A percentile compares a stretch with the other conserved stretches of the same genome.
These are phyloP conservation scores for Myxozyma kluyveri DNA, from an alignment of 805 yeast species.

Conservation along the genomic window DNA sequence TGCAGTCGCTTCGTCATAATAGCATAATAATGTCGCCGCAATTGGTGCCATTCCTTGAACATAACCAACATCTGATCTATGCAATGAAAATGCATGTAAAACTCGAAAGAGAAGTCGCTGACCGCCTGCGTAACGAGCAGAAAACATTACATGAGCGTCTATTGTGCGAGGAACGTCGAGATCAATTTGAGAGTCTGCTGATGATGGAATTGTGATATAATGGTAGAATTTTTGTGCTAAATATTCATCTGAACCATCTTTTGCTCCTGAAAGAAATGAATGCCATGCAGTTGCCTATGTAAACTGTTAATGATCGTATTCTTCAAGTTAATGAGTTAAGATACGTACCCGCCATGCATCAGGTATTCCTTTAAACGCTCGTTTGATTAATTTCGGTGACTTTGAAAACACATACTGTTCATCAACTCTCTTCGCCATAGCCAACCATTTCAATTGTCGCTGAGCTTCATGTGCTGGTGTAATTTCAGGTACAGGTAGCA, in stretches of 20 bases:
- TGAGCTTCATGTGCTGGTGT: constrained; percentile 5
- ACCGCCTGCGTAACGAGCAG: constrained; percentile 29
- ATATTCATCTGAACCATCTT: neutral
- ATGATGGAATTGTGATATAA: constrained; percentile 12
- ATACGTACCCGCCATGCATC: constrained; percentile 27
- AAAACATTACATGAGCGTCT: constrained; percentile 27
- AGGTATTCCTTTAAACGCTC: constrained; percentile 30
- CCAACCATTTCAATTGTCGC: constrained; percentile 13
- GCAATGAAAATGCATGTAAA: constrained; percentile 28
- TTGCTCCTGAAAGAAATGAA: constrained; percentile 15
- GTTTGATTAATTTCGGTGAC: constrained; percentile 7
- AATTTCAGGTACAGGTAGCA: neutral
- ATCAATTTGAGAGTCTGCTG: constrained; percentile 30
- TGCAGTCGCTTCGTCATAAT: constrained; percentile 26
- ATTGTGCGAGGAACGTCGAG: constrained; percentile 31
- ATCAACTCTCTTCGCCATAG: constrained; percentile 5
- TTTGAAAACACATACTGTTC: constrained; percentile 3
- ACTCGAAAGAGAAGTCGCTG: constrained; percentile 30
- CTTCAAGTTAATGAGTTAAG: neutral
- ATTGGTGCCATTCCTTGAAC: constrained; percentile 42
- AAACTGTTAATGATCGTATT: no score
- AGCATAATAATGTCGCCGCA: constrained; percentile 45
- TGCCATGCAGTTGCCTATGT: constrained; percentile 25
- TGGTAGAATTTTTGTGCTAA: neutral
- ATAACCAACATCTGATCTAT: constrained; percentile 35